Conservation (phyloP, 371 early-diverging fungal genomes). For the Lichtheimia ramosa region DNA sequence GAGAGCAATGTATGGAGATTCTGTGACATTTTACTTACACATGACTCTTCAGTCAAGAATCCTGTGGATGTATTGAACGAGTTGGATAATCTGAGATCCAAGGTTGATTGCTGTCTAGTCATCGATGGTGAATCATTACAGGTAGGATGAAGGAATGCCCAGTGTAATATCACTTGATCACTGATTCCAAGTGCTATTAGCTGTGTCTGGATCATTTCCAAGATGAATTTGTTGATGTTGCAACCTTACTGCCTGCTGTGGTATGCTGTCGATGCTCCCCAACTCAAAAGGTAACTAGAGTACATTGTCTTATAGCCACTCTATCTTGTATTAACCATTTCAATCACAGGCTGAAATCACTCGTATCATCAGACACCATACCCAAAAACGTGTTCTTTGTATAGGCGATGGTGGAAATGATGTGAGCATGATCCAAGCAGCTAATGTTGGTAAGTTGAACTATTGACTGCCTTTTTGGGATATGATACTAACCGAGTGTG, state of each 20-base stretch:
- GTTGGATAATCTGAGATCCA: constrained; percentile 59
- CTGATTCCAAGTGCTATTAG: constrained; percentile 10
- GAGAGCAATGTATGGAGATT: background rate
- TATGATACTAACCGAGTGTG: background rate
- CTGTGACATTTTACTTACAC: background rate
- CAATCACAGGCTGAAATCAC: constrained; percentile 84
- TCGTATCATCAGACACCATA: constrained; percentile 76
- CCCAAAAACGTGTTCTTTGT: constrained; percentile 81
- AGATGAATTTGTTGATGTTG: constrained; percentile 83
- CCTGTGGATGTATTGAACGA: constrained; percentile 62
- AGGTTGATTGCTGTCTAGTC: constrained; percentile 84
- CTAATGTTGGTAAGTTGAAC: constrained; percentile 79
- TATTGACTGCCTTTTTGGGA: background rate
- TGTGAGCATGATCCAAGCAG: constrained; percentile 99
- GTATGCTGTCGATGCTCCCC: constrained; percentile 99
- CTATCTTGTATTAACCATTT: no score
- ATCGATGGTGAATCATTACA: constrained; percentile 97
- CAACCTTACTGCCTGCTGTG: constrained; percentile 84
- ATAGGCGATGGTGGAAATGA: constrained; percentile 99
- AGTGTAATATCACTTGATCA: background rate
- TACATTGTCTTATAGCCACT: no score
- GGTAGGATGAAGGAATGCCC: constrained; percentile 21
- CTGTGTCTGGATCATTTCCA: constrained; percentile 71
- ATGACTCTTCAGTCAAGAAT: constrained; percentile 47
- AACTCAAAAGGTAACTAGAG: constrained; percentile 87